Evolutionary conservation across 805 yeast genomes (phyloP), one percentile per base, ranked within the genome.

Genomic region (Jamesozyma spencerorum): DNA sequence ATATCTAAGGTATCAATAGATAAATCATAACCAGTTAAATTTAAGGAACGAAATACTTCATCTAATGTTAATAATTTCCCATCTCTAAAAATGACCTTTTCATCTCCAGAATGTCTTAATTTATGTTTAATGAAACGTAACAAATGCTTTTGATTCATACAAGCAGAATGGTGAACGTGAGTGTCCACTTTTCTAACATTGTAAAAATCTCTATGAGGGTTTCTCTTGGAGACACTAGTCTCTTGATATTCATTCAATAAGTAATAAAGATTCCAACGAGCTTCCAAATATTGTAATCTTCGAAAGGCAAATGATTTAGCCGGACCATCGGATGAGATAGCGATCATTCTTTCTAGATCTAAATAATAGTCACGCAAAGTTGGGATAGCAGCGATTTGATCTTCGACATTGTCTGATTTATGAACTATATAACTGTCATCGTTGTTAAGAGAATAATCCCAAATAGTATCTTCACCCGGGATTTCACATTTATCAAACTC

Each of bases 151-250:
- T 92, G 98, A 57, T 94, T 94, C 97, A 94, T 94, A 63, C 97
- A 88, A 10, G 99, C 99, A 8, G 96, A 85, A 61, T 94, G 98
- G 61, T 92, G 99, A 53, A 92, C 95, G 70, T 92, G 99, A 15
- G 97, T 92, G 39, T 68, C 71, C 28, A 68, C 63, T 46, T 68
- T 68, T 47, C 72, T 54, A 13, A 62, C 68, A 40, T 68, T 68
- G 42, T 68, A 68, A 36, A 68, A 67, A 51, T 68, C 99, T 62
- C 99, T 79, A 60, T 92, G 99, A 4, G 97, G 97, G 49, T 88
- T 88, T 45, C 79, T 76, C 63, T 92, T 92, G 8, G 94, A 81
- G 47, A 85, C 92, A 14, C 88, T 79, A 15, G 81, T 82, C 61
- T 92, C 99, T 56, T 86, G 92, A 58, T 85, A 88, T 57, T 90